Evolutionary conservation across 768 basidiomycete genomes (phyloP), one percentile per base, ranked within the genome.

Genomic region (Leccinum obscurum): DNA sequence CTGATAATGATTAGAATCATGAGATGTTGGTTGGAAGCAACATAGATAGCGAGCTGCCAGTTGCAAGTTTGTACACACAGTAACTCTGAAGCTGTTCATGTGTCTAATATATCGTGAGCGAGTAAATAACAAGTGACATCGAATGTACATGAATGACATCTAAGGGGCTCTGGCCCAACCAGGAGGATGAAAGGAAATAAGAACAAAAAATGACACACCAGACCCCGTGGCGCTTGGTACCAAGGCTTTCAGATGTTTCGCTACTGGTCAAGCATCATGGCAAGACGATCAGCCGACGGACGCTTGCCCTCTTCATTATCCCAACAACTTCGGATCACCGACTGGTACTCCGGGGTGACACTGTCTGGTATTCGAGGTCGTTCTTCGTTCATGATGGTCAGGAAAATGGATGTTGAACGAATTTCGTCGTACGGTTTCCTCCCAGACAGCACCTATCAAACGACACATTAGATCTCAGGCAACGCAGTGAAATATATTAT

Each of bases 391-490:
- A 62, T 3, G 24, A 68, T 50, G 1, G 9, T 53, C 17, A 14
- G 0, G 3, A 62, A 0, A 24, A 68, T 3, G 7, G 20, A 8
- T 17, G 15, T 0, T 3, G 6, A 0, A 48, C 9, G 3, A 9
- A 61, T 61, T 2, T 56, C 70, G 6, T 64, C 55, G 15, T 54
- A 70, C 39, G 70, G 70, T 44, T 53, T 64, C 50, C 51, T 68
- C 17, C 61, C 70, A 26, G 60, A 66, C 14, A 70, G 10, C 9
- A 72, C 54, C 69, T 70, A 50, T 41, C 22, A 41, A 41, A 26
- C 0, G 1, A n/a, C n/a, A 44, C 1, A 41, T 72, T 52, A 70
- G 66, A 57, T 30, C 51, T 2, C 3, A 35, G 14, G 9, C 41
- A 24, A 22, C 20, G 3, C 9, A 58, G 20, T 26, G 22, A 48